Evolutionary conservation across 1,284 basidiomycete genomes (phyloP).

Genomic region (Cryptococcus amylolentus): DNA sequence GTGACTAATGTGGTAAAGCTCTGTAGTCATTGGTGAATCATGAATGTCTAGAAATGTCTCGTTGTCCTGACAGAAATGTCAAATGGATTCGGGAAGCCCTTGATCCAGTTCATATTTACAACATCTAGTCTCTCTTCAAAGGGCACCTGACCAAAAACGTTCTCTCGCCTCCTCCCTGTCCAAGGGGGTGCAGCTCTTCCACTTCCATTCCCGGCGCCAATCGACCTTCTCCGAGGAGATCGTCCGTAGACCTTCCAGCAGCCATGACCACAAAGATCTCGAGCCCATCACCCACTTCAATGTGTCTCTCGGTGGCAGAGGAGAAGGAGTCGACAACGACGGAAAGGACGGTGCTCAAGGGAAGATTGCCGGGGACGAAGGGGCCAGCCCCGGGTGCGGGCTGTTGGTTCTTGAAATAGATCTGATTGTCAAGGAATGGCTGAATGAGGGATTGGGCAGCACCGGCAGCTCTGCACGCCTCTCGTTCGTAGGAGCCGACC

Average conservation of each 20-base stretch:
- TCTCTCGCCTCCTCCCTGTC: constrained; percentile 42
- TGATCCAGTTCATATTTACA: not conserved
- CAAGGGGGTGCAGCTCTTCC: constrained; percentile 42
- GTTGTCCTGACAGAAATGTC: too few species aligned
- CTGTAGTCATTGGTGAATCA: not conserved
- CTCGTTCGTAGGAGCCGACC: constrained; percentile 90
- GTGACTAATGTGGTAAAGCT: not conserved
- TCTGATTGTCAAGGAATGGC: constrained; percentile 95
- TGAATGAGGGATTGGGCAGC: constrained; percentile 86
- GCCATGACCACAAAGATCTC: constrained; percentile 84
- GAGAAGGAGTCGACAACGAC: constrained; percentile 81
- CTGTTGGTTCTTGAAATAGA: constrained; percentile 92
- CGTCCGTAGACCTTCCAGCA: constrained; percentile 61
- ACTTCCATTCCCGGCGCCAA: constrained; percentile 57
- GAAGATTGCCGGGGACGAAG: constrained; percentile 70
- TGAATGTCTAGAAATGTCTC: not conserved
- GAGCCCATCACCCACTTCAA: constrained; percentile 92
- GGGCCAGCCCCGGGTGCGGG: constrained; percentile 58
- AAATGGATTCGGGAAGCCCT: not conserved
- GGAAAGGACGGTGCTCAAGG: constrained; percentile 70
- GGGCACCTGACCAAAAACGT: constrained; percentile 43
- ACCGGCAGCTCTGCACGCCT: constrained; percentile 88
- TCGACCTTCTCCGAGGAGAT: constrained; percentile 58
- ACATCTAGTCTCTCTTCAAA: constrained; percentile 48
- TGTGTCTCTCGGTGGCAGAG: constrained; percentile 90